These are phyloP conservation scores for Zychaea mexicana DNA, from an alignment of 371 early-diverging fungal species.

Conservation along the genomic window DNA sequence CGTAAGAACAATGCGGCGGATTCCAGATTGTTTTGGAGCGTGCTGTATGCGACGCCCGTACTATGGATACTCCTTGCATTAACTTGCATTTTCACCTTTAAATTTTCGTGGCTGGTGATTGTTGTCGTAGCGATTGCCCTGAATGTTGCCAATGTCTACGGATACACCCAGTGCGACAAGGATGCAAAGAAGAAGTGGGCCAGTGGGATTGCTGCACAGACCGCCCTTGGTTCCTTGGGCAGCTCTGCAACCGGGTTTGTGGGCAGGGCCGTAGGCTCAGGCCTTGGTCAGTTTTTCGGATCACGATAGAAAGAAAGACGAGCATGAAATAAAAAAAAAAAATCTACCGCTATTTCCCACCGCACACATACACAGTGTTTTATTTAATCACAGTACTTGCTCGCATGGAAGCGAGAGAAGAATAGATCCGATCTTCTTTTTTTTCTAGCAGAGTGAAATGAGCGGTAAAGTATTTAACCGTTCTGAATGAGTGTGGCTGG, in stretches of 20 bases:
- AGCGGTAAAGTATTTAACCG: slow-evolving; percentile 4
- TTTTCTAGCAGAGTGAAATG: background rate
- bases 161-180: slow-evolving; percentile 96
- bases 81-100: slow-evolving; percentile 72
- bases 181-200: slow-evolving; percentile 80
- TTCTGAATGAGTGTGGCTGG: background rate
- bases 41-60: slow-evolving; percentile 84
- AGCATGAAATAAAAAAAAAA: background rate
- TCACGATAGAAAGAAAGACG: slow-evolving; percentile 23
- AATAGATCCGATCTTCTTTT: background rate
- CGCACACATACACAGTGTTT: too few relatives aligned
- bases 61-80: slow-evolving; percentile 88
- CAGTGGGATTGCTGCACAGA: slow-evolving; percentile 44
- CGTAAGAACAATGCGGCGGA: slow-evolving; percentile 82
- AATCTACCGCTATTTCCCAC: background rate
- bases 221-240: slow-evolving; percentile 43
- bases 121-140: slow-evolving; percentile 83
- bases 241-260: slow-evolving; percentile 42
- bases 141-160: slow-evolving; percentile 89
- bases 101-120: slow-evolving; percentile 82
- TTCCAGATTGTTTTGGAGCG: slow-evolving; percentile 89
- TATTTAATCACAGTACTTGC: background rate
- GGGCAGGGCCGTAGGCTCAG: slow-evolving; percentile 41
- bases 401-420: background rate
- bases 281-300: slow-evolving; percentile 37